Percentiles rank a stretch among this genome's conserved stretches.
Conservation (phyloP, 345 rosid genomes). For the Carallia brachiata region DNA sequence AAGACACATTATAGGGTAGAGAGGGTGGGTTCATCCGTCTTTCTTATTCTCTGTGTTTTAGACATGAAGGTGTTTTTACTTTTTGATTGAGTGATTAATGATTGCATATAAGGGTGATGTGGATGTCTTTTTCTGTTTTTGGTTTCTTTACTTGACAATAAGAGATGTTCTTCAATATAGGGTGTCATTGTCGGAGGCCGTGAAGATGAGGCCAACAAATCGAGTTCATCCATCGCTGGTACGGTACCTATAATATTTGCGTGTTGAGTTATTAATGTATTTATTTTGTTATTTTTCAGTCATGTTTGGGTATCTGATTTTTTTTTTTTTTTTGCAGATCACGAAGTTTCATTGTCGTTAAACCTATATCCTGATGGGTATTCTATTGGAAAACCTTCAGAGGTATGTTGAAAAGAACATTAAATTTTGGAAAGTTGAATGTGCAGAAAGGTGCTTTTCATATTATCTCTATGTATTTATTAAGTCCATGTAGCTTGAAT, state of each 20-base stretch:
- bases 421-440: slow-evolving; percentile 6
- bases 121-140: background rate
- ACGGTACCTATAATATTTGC: slow-evolving; percentile 26
- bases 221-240: slow-evolving; percentile 35
- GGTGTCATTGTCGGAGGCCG: slow-evolving; percentile 27
- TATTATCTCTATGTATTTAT: slow-evolving; percentile 13
- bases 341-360: slow-evolving; percentile 73
- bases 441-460: background rate
- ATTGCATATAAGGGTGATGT: background rate
- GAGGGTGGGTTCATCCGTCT: no score
- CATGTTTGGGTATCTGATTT: background rate
- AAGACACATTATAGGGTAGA: no score
- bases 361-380: slow-evolving; percentile 78
- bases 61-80: background rate
- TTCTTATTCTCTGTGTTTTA: background rate
- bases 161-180: slow-evolving; percentile 38
- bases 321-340: slow-evolving; percentile 40
- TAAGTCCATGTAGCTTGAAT: slow-evolving; percentile 10
- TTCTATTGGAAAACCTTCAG: slow-evolving; percentile 64
- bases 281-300: slow-evolving; percentile 12
- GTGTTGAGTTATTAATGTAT: slow-evolving; percentile 30
- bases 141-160: slow-evolving; percentile 4
- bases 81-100: background rate
- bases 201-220: slow-evolving; percentile 30
- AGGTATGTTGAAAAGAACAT: slow-evolving; percentile 49